These are phyloP conservation scores for Leptodontidium sp. DNA, from an alignment of 2,329 filamentous ascomycete species.

Conservation along the genomic window DNA sequence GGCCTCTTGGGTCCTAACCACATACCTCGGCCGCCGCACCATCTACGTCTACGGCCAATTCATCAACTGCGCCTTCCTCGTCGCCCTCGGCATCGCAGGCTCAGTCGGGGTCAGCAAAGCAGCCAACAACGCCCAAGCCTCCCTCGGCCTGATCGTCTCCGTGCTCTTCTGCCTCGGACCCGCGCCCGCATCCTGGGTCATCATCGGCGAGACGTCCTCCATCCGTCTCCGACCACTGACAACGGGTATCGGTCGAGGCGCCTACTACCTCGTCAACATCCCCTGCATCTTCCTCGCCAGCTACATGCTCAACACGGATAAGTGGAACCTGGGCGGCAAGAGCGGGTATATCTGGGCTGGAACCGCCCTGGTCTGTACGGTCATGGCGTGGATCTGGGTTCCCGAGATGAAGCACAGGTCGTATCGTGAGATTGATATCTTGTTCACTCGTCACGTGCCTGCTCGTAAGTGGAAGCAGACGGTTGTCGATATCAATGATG, in stretches of 20 bases:
- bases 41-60: slow-evolving; percentile 69
- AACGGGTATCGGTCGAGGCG: slow-evolving; percentile 68
- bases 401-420: slow-evolving; percentile 67
- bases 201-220: slow-evolving; percentile 72
- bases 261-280: slow-evolving; percentile 71
- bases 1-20: slow-evolving; percentile 72
- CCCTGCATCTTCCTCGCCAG: slow-evolving; percentile 70
- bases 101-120: slow-evolving; percentile 53
- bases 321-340: slow-evolving; percentile 59
- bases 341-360: slow-evolving; percentile 68
- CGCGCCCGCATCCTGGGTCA: slow-evolving; percentile 70
- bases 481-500: slow-evolving; percentile 63
- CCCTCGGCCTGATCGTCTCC: slow-evolving; percentile 70
- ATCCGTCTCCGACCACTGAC: slow-evolving; percentile 71
- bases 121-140: slow-evolving; percentile 63
- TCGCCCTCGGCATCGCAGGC: slow-evolving; percentile 66
- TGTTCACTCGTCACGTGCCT: slow-evolving; percentile 52
- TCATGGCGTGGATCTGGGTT: slow-evolving; percentile 57
- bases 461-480: slow-evolving; percentile 58
- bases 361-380: slow-evolving; percentile 63
- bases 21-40: slow-evolving; percentile 67
- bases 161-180: slow-evolving; percentile 69
- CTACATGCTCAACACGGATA: slow-evolving; percentile 65
- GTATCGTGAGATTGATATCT: slow-evolving; percentile 57
- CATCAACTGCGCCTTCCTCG: slow-evolving; percentile 61